Evolutionary conservation across 2,329 filamentous ascomycete genomes (phyloP), one percentile per base, ranked within the genome.

Genomic region (Blastomyces emzantsi): DNA sequence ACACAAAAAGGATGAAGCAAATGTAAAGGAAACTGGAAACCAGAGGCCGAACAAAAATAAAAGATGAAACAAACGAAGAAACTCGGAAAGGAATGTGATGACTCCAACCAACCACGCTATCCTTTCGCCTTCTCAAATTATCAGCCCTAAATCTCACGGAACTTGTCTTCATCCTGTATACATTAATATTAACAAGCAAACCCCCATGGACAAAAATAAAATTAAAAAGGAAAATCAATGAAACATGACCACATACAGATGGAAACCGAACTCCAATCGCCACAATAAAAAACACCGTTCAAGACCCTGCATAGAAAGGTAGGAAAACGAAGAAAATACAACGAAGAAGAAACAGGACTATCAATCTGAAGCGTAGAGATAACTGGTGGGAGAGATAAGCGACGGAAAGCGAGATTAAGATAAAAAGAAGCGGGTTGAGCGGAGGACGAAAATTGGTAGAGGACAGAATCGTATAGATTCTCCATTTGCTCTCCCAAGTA

Each of bases 81-180:
- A n/a, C 19, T 5, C 22, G 28, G 5, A 64, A 39, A 51, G 64
- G 66, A 64, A 22, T 22, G 25, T 8, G 36, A 51, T 19, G 15
- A 19, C 43, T 45, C 15, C 36, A 39, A 39, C 15, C 36, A 39
- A 39, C 36, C 36, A 39, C 9, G 43, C 5, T 45, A 11, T 11
- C 49, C 5, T 51, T 51, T 51, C 47, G 11, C 47, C 47, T 5
- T 22, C 22, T 28, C 22, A 17, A 25, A 28, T 51, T 51, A 3
- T 22, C 49, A 51, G 5, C 49, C 7, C 8, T 13, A 28, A 25
- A 15, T 28, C 22, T 2, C 22, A 28, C n/a, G 15, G 22, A 51
- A 51, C 22, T 28, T 22, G 49, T 51, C 49, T 8, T 28, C 49
- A 51, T 51, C 9, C 22, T 3, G 11, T 28, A 51, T 1, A 15